phyloP scores from a whole-genome alignment of 495 filamentous ascomycete species.

The Penicillium argentinense region DNA sequence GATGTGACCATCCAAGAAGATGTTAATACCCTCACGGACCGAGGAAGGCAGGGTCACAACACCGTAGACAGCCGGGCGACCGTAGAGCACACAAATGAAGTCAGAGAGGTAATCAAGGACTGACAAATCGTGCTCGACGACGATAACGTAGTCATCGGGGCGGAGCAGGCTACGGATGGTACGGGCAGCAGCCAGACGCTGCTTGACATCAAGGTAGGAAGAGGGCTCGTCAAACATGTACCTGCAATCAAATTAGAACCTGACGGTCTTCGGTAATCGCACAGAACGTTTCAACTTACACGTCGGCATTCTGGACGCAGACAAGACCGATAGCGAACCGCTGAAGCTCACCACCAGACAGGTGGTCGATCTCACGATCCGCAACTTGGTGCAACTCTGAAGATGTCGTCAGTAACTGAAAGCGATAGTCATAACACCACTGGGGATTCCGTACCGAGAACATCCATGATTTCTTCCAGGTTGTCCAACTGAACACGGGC shows the following conservation, averaged over 20 bases:
- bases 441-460: conserved; percentile 58
- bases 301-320: conserved; percentile 94
- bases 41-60: conserved; percentile 96
- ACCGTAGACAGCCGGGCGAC: conserved; percentile 92
- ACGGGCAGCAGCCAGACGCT: conserved; percentile 86
- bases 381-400: conserved; percentile 81
- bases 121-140: conserved; percentile 98
- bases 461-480: conserved; percentile 78
- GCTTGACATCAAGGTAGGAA: conserved; percentile 97
- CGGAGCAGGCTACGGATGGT: conserved; percentile 88
- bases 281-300: conserved; percentile 53
- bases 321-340: conserved; percentile 94
- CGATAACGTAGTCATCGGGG: conserved; percentile 92
- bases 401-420: conserved; percentile 14
- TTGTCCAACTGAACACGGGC: conserved; percentile 73
- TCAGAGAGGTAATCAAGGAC: conserved; percentile 98
- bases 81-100: conserved; percentile 96
- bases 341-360: conserved; percentile 97
- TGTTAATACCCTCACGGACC: conserved; percentile 99
- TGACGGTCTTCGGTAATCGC: not conserved
- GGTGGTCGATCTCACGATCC: conserved; percentile 80
- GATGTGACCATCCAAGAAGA: conserved; percentile 97
- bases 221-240: conserved; percentile 99
- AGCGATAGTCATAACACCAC: too few relatives aligned
- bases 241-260: conserved; percentile 34